A percentile compares a stretch with the other conserved stretches of the same genome.
Evolutionary conservation across 768 basidiomycete species (phyloP).

Genomic region (Macrocybe gigantea): DNA sequence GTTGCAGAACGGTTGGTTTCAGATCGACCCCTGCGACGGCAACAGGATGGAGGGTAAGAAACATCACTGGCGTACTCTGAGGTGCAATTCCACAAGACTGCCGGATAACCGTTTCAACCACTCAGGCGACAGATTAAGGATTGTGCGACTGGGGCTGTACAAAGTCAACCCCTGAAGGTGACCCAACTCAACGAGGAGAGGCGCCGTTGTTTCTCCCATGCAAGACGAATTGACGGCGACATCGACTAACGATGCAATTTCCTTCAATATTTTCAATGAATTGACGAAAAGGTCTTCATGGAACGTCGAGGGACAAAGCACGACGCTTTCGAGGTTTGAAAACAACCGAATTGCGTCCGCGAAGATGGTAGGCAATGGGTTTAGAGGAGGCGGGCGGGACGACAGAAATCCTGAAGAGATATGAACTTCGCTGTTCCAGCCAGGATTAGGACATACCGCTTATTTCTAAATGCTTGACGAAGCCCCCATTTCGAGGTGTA

Average conservation of each 20-base stretch:
- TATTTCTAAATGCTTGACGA: conserved; percentile 39
- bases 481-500: conserved; percentile 29
- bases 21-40: not conserved
- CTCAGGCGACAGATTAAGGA: conserved; percentile 35
- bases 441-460: conserved; percentile 25
- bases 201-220: conserved; percentile 22
- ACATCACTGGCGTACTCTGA: conserved; percentile 27
- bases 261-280: conserved; percentile 16
- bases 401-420: not conserved
- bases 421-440: too few relatives aligned
- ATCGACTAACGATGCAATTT: conserved; percentile 14
- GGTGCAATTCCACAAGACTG: conserved; percentile 31
- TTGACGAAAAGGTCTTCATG: conserved; percentile 27
- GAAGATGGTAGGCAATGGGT: conserved; percentile 21
- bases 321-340: conserved; percentile 24
- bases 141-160: conserved; percentile 30
- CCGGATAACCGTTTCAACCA: conserved; percentile 34
- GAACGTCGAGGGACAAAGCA: conserved; percentile 26
- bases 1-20: not conserved
- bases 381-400: conserved; percentile 21
- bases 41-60: too few relatives aligned
- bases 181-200: conserved; percentile 19
- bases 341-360: conserved; percentile 23
- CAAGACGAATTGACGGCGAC: conserved; percentile 32
- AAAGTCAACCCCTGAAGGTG: conserved; percentile 26